Percentiles rank a stretch among this genome's conserved stretches.
phyloP scores from a whole-genome alignment of 495 filamentous ascomycete species.

The Annulohypoxylon stygium region DNA sequence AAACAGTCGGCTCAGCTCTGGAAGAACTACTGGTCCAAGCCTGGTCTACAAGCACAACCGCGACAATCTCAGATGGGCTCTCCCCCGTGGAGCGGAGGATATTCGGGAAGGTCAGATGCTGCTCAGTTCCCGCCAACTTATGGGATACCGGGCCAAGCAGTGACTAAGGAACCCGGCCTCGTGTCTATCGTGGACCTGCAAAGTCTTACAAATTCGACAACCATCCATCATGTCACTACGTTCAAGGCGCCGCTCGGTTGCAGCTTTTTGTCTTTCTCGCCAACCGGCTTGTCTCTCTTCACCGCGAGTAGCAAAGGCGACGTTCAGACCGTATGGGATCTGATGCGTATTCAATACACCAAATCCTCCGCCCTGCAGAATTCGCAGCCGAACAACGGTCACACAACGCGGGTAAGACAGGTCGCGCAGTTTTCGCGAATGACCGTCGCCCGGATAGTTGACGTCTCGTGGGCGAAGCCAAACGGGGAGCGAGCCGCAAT shows the following conservation, averaged over 20 bases:
- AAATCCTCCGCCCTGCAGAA: conserved; percentile 65
- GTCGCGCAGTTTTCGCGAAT: conserved; percentile 88
- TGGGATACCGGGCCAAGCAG: conserved; percentile 61
- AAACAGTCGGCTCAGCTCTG: conserved; percentile 88
- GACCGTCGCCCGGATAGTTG: conserved; percentile 89
- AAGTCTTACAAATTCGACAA: conserved; percentile 62
- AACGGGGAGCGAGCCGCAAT: conserved; percentile 84
- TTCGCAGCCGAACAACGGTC: conserved; percentile 47
- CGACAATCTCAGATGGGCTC: conserved; percentile 59
- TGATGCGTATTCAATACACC: conserved; percentile 77
- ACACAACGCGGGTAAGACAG: conserved; percentile 74
- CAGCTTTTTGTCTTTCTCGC: conserved; percentile 91
- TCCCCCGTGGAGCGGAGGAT: conserved; percentile 57
- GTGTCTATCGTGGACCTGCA: conserved; percentile 89
- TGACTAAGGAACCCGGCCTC: conserved; percentile 76
- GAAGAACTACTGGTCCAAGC: conserved; percentile 88
- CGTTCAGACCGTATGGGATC: conserved; percentile 91
- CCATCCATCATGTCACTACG: conserved; percentile 75
- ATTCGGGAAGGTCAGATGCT: conserved; percentile 52
- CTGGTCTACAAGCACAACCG: conserved; percentile 52
- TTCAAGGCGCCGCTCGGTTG: conserved; percentile 87
- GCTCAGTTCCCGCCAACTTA: conserved; percentile 84
- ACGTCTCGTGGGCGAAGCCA: conserved; percentile 88
- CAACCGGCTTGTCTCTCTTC: conserved; percentile 83
- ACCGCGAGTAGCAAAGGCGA: conserved; percentile 95